These are phyloP conservation scores for Ophioceras dolichostomum DNA, from an alignment of 2,329 filamentous ascomycete species.

Conservation along the genomic window DNA sequence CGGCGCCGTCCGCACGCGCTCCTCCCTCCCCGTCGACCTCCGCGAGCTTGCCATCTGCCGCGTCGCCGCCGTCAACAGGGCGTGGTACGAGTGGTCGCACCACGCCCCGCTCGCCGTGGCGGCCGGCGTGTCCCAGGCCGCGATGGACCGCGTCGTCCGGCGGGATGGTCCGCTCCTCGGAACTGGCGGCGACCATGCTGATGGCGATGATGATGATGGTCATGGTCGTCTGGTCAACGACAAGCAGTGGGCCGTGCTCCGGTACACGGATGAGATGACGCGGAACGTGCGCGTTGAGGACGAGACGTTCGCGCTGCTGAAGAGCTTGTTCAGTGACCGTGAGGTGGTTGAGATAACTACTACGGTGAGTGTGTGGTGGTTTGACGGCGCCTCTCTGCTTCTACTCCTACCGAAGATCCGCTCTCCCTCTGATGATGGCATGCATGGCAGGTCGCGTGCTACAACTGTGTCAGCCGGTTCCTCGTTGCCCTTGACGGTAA, in stretches of 20 bases:
- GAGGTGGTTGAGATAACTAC: conserved; percentile 75
- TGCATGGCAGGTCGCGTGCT: conserved; percentile 44
- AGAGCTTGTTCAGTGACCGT: conserved; percentile 48
- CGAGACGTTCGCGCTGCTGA: conserved; percentile 52
- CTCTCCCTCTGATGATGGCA: not conserved
- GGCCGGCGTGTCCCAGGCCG: conserved; percentile 42
- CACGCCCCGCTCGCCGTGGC: conserved; percentile 57
- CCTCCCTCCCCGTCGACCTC: conserved; percentile 37
- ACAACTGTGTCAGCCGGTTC: conserved; percentile 79
- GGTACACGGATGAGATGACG: conserved; percentile 79
- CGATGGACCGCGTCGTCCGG: conserved; percentile 27
- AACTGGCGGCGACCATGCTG: not conserved
- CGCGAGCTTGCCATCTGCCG: conserved; percentile 73
- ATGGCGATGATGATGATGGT: conserved; percentile 15
- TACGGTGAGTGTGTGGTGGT: conserved; percentile 40
- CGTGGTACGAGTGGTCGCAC: conserved; percentile 77
- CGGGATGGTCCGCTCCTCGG: conserved; percentile 17
- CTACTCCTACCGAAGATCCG: not conserved
- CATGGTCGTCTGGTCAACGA: conserved; percentile 30
- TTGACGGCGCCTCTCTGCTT: conserved; percentile 2
- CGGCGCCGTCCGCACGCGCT: conserved; percentile 46
- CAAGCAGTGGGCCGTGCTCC: conserved; percentile 55
- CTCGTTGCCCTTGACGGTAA: conserved; percentile 68
- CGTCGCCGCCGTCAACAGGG: conserved; percentile 67
- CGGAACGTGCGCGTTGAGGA: conserved; percentile 57